Conservation (phyloP, 2,329 filamentous ascomycete genomes). For the Septoria petroselini region DNA sequence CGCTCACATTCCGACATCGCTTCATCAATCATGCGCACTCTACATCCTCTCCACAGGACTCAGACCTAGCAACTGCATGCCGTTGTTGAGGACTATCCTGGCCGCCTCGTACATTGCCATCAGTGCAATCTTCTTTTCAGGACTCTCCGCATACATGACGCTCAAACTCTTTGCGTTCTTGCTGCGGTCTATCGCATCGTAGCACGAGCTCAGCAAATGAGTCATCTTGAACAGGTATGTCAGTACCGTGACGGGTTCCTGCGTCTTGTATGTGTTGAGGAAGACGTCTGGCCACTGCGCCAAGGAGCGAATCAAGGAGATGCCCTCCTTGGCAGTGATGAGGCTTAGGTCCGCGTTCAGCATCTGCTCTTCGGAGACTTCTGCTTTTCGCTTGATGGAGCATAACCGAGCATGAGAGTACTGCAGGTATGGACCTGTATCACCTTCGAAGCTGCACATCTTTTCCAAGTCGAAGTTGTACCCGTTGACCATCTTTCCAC, state of each 20-base stretch:
- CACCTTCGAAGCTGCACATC: slow-evolving; percentile 81
- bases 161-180: slow-evolving; percentile 52
- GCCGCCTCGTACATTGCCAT: slow-evolving; percentile 76
- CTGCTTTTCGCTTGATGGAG: slow-evolving; percentile 58
- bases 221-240: slow-evolving; percentile 84
- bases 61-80: slow-evolving; percentile 77
- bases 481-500: slow-evolving; percentile 77
- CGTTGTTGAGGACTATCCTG: slow-evolving; percentile 73
- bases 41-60: slow-evolving; percentile 66
- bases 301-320: slow-evolving; percentile 71
- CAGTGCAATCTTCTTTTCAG: slow-evolving; percentile 65
- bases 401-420: slow-evolving; percentile 73
- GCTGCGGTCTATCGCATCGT: slow-evolving; percentile 58
- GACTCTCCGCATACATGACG: slow-evolving; percentile 71
- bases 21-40: not conserved
- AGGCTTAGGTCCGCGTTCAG: slow-evolving; percentile 63
- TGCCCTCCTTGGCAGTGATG: slow-evolving; percentile 67
- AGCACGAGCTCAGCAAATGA: slow-evolving; percentile 73
- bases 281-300: slow-evolving; percentile 83
- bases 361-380: slow-evolving; percentile 54
- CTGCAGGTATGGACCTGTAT: slow-evolving; percentile 81
- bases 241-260: slow-evolving; percentile 68
- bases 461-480: slow-evolving; percentile 74
- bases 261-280: slow-evolving; percentile 76
- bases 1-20: not conserved